Evolutionary conservation across 148 eudicot species (phyloP), one percentile per base, ranked within the genome.

Genomic region (Fagopyrum tataricum): DNA sequence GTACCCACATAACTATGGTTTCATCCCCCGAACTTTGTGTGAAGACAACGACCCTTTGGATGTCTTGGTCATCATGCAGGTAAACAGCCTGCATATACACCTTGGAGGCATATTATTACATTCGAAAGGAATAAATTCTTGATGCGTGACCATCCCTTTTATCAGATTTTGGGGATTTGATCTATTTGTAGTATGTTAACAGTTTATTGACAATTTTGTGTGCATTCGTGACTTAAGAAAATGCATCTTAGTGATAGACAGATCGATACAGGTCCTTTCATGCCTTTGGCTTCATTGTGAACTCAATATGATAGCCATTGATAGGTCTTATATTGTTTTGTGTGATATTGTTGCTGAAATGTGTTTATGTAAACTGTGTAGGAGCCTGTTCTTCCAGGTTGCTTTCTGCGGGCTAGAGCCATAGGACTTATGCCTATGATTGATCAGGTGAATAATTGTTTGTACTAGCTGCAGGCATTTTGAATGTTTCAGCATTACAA

Each of bases 381-480:
- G 96, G 92, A 90, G 72, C 96, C 92, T 13, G 90, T 90, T 73
- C 82, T 90, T 78, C 90, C 96, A 55, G 96, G 96, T 39, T 86
- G 92, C 79, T 90, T 88, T 85, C 83, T 90, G 81, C 86, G 96
- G 21, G 96, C 92, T 43, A 85, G 84, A 77, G 96, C 96, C 47
- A 90, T 90, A 44, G 96, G 96, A 73, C 81, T 90, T 73, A 90
- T 90, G 92, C 92, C 96, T 66, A 90, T 90, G 96, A 90, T 90
- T 75, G 92, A 90, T 78, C 90, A 86, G 92, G 92, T 87, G 64
- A 26, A 18, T 53, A 9, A 61, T n/a, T 67, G 37, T 9, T 21
- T 9, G 26, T 10, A 21, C 40, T 59, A 24, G 2, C 26, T 59
- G 66, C 31, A 18, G 23, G 31, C 66, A 15, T 23, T 14, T 23